Base-by-base conservation (phyloP, 2,329 filamentous ascomycete species). In the Juglanconis sp. region DNA sequence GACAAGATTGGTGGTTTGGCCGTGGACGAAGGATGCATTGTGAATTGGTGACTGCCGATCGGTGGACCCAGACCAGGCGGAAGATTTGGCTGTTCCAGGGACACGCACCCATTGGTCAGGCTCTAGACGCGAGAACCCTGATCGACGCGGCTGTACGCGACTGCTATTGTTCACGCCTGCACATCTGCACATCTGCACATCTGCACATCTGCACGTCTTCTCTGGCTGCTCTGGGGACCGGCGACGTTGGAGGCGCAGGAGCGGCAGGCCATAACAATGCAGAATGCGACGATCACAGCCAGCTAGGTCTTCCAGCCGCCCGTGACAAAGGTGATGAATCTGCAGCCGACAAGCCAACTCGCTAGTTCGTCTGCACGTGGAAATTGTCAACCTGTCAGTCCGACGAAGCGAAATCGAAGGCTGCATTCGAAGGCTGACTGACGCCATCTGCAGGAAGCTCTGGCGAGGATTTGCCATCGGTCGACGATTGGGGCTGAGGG, bases 91-190 rank as follows among this genome's bases (percentile, higher is more conserved):
- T n/a, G 24, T 24, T 34, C 4, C 24, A 6, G 17, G n/a, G 8
- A 30, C 34, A 50, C 46, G 34, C 47, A n/a, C 2, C 32, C 35
- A 57, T 57, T 57, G 55, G 55, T 9, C 46, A 50, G 47, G 6
- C 36, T 30, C 24, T n/a, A 42, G 47, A 55, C 56, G 56, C 59
- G 55, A 36, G 42, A 44, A 17, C 59, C 56, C 55, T 54, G 51
- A 44, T 51, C 24, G 51, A 47, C 56, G 55, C 55, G 59, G 59
- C 59, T 57, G 47, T 32, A 13, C 32, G 31, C 34, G 42, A 61
- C 55, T 6, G 38, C 44, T 36, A 46, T 34, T 17, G 5, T 11
- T 30, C 36, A 38, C 36, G 11, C 3, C 7, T 11, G 11, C 11
- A 38, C 36, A 3, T 11, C 7, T 7, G 11, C 44, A n/a, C 44